These are phyloP conservation scores for Leccinum angustisporum DNA, from an alignment of 1,284 basidiomycete genomes.

Conservation along the genomic window DNA sequence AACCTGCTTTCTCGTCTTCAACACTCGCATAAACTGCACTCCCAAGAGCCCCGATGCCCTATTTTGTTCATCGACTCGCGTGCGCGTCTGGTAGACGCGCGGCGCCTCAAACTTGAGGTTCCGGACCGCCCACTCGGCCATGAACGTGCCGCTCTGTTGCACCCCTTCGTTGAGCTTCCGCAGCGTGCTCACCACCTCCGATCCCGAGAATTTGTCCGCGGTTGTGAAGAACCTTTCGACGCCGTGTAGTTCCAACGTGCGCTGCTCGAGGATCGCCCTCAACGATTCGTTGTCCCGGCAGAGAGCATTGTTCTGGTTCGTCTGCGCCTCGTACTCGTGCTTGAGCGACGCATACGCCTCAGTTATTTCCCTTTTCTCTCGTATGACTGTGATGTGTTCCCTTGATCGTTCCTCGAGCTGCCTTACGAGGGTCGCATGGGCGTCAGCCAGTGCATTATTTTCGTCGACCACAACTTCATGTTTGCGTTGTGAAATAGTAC, in stretches of 20 bases:
- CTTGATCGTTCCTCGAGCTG: conserved; percentile 13
- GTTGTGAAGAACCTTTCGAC: conserved; percentile 19
- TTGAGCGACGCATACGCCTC: background rate
- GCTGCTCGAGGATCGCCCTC: background rate
- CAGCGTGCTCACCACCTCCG: conserved; percentile 20
- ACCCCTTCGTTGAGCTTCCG: conserved; percentile 21
- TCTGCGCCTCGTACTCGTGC: background rate
- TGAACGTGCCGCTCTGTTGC: conserved; percentile 14
- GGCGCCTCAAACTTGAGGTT: conserved; percentile 2
- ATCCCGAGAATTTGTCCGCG: conserved; percentile 17
- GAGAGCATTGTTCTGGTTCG: background rate
- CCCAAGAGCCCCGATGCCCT: conserved; percentile 13
- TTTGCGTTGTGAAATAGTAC: background rate
- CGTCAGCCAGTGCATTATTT: background rate
- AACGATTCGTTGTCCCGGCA: background rate
- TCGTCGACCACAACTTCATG: conserved; percentile 1
- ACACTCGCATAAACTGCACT: conserved; percentile 4
- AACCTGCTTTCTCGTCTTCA: conserved; percentile 13
- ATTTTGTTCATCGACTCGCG: conserved; percentile 5
- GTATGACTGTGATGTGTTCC: background rate
- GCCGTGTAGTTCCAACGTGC: conserved; percentile 19
- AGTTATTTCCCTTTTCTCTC: background rate
- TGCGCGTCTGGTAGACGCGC: background rate
- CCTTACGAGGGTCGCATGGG: background rate
- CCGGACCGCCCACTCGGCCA: conserved; percentile 16